A percentile compares a stretch with the other conserved stretches of the same genome.
Evolutionary conservation across 1,284 basidiomycete species (phyloP).

Genomic region (Pseudozyma hubeiensis): DNA sequence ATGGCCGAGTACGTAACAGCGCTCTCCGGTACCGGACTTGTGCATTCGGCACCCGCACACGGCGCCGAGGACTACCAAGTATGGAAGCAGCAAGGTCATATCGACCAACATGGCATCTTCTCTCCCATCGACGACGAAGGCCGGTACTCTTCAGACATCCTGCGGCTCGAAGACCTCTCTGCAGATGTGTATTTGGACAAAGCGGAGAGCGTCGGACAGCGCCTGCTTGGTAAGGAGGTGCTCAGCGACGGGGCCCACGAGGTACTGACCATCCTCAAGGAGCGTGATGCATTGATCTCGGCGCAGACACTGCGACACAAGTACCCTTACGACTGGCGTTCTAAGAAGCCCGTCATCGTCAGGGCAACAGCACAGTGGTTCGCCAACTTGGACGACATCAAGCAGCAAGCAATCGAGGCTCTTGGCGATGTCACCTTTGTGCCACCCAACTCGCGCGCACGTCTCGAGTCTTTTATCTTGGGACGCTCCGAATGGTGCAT

Average conservation of each 20-base stretch:
- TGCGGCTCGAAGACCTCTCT: constrained; percentile 16
- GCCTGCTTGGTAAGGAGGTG: constrained; percentile 79
- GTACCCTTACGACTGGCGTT: constrained; percentile 98
- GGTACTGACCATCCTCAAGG: constrained; percentile 73
- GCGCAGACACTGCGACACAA: constrained; percentile 81
- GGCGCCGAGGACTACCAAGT: constrained; percentile 87
- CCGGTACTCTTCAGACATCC: constrained; percentile 73
- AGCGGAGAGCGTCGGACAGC: constrained; percentile 57
- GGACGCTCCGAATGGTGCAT: constrained; percentile 99
- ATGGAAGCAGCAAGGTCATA: constrained; percentile 51
- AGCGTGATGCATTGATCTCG: constrained; percentile 75
- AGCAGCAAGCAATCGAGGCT: constrained; percentile 79
- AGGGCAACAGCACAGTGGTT: constrained; percentile 99
- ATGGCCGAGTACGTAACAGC: constrained; percentile 80
- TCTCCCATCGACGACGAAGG: constrained; percentile 82
- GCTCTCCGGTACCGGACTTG: constrained; percentile 92
- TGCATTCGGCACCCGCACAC: constrained; percentile 95
- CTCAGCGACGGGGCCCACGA: constrained; percentile 78
- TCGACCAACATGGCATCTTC: constrained; percentile 44
- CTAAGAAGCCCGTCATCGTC: constrained; percentile 89
- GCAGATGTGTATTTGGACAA: constrained; percentile 70
- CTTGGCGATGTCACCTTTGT: constrained; percentile 82
- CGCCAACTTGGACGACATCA: constrained; percentile 87
- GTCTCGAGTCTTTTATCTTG: constrained; percentile 84
- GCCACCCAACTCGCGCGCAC: constrained; percentile 72